Evolutionary conservation across 768 basidiomycete species (phyloP), one percentile per base, ranked within the genome.

Genomic region (Leccinellum luteum): DNA sequence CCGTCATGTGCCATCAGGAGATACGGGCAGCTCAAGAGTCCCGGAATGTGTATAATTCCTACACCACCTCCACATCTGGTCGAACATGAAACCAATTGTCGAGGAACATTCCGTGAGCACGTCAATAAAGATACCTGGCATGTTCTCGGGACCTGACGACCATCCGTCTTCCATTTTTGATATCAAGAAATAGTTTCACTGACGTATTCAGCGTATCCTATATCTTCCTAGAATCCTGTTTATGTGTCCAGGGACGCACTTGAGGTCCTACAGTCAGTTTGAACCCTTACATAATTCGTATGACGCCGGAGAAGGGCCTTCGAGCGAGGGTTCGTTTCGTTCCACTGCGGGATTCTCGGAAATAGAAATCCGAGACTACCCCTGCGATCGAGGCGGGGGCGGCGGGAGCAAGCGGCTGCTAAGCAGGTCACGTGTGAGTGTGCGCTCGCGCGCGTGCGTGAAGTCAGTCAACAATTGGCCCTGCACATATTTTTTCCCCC

Each of bases 271-370:
- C 48, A 27, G 6, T 10, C 10, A 17, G 43, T 38, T 47, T 10
- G 17, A 23, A 10, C 19, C 60, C 38, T 63, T 65, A 61, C 25
- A 10, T 61, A 65, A 65, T 49, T 3, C 3, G 6, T 31, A n/a
- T 28, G 30, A 31, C 30, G 30, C n/a, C 30, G 15, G 31, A 49
- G 48, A 49, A 49, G 30, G 30, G 6, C 23, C 6, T 48, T 12
- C 27, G 17, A 48, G 47, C 27, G 21, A 23, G 47, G 47, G 47
- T 48, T 17, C 12, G 47, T 45, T 45, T 45, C 44, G 23, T 45
- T 14, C 21, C 10, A 21, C 44, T 21, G 44, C 44, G 44, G 27
- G 9, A 13, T 48, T 28, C 47, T n/a, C 15, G 47, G 27, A 48
- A 25, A 28, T 17, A 15, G 47, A 48, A 48, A 28, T 9, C 47